Base-by-base conservation (phyloP, 2,329 filamentous ascomycete species). In the Zasmidium angulare region DNA sequence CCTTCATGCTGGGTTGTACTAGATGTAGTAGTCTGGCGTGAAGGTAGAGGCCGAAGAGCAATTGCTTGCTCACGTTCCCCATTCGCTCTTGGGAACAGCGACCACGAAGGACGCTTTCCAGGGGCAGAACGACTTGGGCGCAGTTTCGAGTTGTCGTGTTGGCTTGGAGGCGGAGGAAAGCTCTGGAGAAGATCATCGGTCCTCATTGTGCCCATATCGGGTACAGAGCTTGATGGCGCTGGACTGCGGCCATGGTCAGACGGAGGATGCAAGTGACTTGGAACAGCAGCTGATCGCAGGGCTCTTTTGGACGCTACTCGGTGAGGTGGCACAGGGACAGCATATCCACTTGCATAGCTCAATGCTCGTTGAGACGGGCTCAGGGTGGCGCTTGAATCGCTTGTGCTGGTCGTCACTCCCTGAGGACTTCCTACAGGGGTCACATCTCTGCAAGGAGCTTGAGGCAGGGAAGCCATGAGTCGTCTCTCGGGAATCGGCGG, bases 101-200 rank as follows among this genome's bases (percentile, higher is more conserved):
- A 58, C 56, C 56, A 58, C 19, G 50, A 50, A 40, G 47, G 46
- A 14, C 50, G 54, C 43, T 56, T 47, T 20, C 22, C 23, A 43
- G 51, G 40, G 23, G 36, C n/a, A 14, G 36, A 43, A 3, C 36
- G 36, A 43, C 36, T 43, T 17, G 36, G 36, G n/a, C 36, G 36
- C 4, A 43, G 36, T 43, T 17, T 7, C 4, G 36, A 3, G 4
- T 7, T 4, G 6, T 43, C 6, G 11, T 3, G 6, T 43, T 43
- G 36, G n/a, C n/a, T 43, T 14, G 66, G 65, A 7, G 68, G 68
- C 7, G 43, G 46, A 2, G 69, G 68, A 46, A 71, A 71, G 11
- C 59, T 60, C 10, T 58, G 29, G 24, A 70, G 58, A 3, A 70
- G 22, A 2, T 70, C 66, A 17, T 50, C 53, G 7, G 68, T 69